Evolutionary conservation across 2,329 filamentous ascomycete genomes (phyloP), one percentile per base, ranked within the genome.

Genomic region (Ophiostoma himal-ulmi): DNA sequence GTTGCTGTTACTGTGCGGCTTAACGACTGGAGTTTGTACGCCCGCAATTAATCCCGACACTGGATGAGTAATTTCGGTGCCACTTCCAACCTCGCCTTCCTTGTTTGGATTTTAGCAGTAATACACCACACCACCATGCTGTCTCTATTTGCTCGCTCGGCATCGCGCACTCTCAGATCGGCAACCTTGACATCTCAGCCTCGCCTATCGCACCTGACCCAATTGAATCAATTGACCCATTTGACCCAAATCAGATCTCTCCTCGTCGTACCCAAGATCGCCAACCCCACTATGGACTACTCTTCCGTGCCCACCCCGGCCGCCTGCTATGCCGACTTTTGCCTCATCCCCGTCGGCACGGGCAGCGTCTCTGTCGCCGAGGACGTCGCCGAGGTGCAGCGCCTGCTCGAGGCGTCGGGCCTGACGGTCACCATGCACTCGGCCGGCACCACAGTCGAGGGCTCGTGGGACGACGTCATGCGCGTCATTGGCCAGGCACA

Each of bases 361-460:
- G 88, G 88, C 67, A 89, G 81, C 57, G 84, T 88, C 68, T 93
- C 91, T 1, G 91, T 94, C 20, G 90, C 92, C 5, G 87, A 90
- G 75, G 91, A 98, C 78, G 89, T 99, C 39, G 94, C 94, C 44
- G 89, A 91, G 73, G 93, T 98, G 52, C 94, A 98, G 82, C 88
- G 89, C 71, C 84, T 98, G 48, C 85, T 99, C 76, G 88, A 91
- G 79, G 88, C 87, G 69, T 95, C 91, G 75, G 93, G 93, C 1
- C 79, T 98, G 73, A 89, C 88, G 74, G 94, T 94, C 78, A 89
- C 86, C 66, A 95, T 98, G 92, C 94, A 98, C 81, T 94, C 92
- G 36, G 94, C 93, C 1, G 95, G 94, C 14, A 97, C 94, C 0
- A 98, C 94, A 0, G 86, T 98, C 70, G 94, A 98, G 82, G 95